These are phyloP conservation scores for Dalbergia cochinchinensis DNA, from an alignment of 306 rosid genomes.

Conservation along the genomic window DNA sequence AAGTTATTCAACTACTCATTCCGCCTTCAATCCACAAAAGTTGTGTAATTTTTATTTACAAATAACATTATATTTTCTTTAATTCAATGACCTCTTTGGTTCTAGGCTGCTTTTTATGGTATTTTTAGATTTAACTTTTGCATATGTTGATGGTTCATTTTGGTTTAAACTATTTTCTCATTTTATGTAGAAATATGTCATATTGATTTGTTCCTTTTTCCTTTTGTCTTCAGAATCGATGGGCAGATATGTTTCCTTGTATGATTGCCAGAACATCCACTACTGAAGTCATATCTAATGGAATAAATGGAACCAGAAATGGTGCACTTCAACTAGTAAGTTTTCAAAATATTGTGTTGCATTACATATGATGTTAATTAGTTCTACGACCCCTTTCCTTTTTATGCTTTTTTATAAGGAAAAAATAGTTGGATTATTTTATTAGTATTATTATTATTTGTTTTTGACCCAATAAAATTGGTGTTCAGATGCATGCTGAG, in stretches of 20 bases:
- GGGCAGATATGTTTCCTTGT: slow-evolving; percentile 96
- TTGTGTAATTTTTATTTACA: too few relatives aligned
- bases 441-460: neutral
- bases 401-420: neutral
- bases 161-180: neutral
- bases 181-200: neutral
- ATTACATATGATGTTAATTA: neutral
- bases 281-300: slow-evolving; percentile 77
- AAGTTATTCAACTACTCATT: slow-evolving; percentile 12
- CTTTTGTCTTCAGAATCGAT: slow-evolving; percentile 65
- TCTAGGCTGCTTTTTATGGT: too few relatives aligned
- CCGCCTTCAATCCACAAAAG: too few relatives aligned
- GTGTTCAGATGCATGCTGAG: slow-evolving; percentile 86
- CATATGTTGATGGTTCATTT: neutral
- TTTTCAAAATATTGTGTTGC: neutral
- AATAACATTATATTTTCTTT: too few relatives aligned
- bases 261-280: slow-evolving; percentile 82
- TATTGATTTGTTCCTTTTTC: neutral
- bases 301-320: slow-evolving; percentile 89
- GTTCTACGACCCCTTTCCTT: neutral
- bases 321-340: slow-evolving; percentile 91
- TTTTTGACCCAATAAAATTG: slow-evolving; percentile 8
- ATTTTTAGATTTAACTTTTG: neutral
- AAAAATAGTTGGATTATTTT: too few relatives aligned
- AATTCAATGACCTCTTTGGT: too few relatives aligned